Conservation (phyloP, 2,329 filamentous ascomycete species). For the Botryosphaeria dothidea region DNA sequence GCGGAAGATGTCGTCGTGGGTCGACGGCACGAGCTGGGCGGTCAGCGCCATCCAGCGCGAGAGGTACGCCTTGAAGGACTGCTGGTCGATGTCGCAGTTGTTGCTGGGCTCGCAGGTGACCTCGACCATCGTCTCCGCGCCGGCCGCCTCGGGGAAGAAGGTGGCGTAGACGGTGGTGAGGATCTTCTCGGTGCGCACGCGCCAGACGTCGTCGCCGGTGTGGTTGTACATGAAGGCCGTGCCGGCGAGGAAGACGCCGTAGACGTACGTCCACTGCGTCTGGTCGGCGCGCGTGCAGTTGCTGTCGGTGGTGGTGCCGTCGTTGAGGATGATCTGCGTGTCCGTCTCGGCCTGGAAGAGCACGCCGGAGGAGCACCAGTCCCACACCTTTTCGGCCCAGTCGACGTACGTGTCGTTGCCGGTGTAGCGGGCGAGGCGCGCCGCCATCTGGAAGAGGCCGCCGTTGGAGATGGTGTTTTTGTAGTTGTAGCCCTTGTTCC, state of each 20-base stretch:
- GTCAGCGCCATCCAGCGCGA: constrained; percentile 54
- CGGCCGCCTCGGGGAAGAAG: constrained; percentile 40
- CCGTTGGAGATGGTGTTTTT: constrained; percentile 42
- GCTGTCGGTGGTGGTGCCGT: constrained; percentile 24
- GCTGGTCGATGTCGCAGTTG: constrained; percentile 47
- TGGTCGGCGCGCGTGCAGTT: constrained; percentile 32
- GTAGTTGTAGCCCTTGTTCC: constrained; percentile 37
- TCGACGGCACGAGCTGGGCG: constrained; percentile 60
- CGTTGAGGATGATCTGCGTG: constrained; percentile 27
- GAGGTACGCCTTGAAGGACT: constrained; percentile 47
- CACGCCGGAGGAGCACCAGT: constrained; percentile 37
- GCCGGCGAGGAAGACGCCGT: constrained; percentile 36
- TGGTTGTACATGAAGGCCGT: constrained; percentile 40
- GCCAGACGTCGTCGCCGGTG: constrained; percentile 39
- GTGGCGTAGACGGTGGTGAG: constrained; percentile 35
- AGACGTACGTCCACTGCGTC: constrained; percentile 39
- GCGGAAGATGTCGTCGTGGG: constrained; percentile 51
- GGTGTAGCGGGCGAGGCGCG: constrained; percentile 37
- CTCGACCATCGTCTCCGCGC: constrained; percentile 43
- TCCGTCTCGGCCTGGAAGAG: constrained; percentile 25
- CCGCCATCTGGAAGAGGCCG: constrained; percentile 39
- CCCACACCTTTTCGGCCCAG: constrained; percentile 37
- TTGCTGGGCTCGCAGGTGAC: constrained; percentile 41
- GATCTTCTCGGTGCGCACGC: constrained; percentile 43
- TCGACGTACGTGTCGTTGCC: constrained; percentile 36